A percentile compares a stretch with the other conserved stretches of the same genome.
These are phyloP conservation scores for Penicillium polonicum DNA, from an alignment of 2,329 filamentous ascomycete species.

Conservation along the genomic window DNA sequence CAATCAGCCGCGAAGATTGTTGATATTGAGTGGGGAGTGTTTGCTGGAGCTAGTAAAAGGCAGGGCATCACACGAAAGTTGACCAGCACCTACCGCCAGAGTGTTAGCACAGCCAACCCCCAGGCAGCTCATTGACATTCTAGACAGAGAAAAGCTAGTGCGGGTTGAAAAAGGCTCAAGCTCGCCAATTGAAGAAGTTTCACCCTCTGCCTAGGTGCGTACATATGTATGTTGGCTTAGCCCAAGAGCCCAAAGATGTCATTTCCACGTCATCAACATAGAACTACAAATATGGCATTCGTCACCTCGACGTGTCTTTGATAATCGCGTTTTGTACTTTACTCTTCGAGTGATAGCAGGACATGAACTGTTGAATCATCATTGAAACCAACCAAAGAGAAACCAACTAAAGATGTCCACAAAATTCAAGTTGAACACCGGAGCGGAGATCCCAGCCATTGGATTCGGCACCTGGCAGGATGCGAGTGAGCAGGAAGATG, in stretches of 20 bases:
- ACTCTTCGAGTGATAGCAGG: not conserved
- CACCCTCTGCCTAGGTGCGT: not conserved
- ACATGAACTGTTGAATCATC: not conserved
- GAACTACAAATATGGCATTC: not conserved
- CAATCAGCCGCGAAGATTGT: not conserved
- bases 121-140: not conserved
- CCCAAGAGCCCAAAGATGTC: not conserved
- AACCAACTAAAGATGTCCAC: slow-evolving; percentile 28
- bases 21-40: not conserved
- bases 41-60: not conserved
- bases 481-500: slow-evolving; percentile 49
- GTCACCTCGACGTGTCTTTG: not conserved
- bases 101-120: not conserved
- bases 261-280: not conserved
- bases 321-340: too few species aligned
- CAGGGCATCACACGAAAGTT: not conserved
- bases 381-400: not conserved
- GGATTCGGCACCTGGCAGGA: slow-evolving; percentile 59
- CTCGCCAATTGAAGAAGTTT: not conserved
- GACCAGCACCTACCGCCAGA: not conserved
- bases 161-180: not conserved
- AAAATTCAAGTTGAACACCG: slow-evolving; percentile 49
- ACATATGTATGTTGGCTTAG: not conserved
- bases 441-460: slow-evolving; percentile 48
- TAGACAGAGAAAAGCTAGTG: not conserved